phyloP scores from a whole-genome alignment of 768 basidiomycete species.

The Scleroderma citrinum region DNA sequence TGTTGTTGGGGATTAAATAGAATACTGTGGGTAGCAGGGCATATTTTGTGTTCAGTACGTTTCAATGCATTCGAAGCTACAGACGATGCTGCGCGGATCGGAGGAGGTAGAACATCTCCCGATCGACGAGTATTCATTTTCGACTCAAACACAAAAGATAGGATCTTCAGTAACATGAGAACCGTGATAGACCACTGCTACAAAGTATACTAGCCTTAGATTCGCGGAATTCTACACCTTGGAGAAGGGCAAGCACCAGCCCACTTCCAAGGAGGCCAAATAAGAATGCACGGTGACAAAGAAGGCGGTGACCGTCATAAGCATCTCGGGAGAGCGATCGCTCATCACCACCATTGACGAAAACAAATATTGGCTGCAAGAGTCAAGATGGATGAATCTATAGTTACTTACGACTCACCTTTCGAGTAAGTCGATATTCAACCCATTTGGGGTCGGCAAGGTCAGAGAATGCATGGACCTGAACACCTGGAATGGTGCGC shows the following conservation, averaged over 20 bases:
- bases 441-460: slow-evolving; percentile 46
- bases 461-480: slow-evolving; percentile 41
- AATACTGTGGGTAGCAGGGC: not conserved
- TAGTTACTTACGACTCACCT: slow-evolving; percentile 26
- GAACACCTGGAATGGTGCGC: slow-evolving; percentile 29
- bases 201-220: slow-evolving; percentile 42
- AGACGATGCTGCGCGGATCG: slow-evolving; percentile 5
- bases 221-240: slow-evolving; percentile 54
- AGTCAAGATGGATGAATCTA: not conserved
- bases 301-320: slow-evolving; percentile 23
- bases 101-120: slow-evolving; percentile 10
- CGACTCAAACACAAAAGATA: slow-evolving; percentile 52
- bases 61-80: slow-evolving; percentile 11
- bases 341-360: slow-evolving; percentile 49
- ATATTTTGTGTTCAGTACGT: not conserved
- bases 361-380: slow-evolving; percentile 59
- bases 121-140: slow-evolving; percentile 17
- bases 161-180: slow-evolving; percentile 35
- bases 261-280: slow-evolving; percentile 44
- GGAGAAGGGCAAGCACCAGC: slow-evolving; percentile 45
- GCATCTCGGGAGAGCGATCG: slow-evolving; percentile 5
- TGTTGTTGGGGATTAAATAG: not conserved
- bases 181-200: not conserved
- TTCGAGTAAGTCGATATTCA: slow-evolving; percentile 34
- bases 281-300: slow-evolving; percentile 47